Evolutionary conservation across 495 filamentous ascomycete species (phyloP), one percentile per base, ranked within the genome.

Genomic region (Penicillium cinerascens): DNA sequence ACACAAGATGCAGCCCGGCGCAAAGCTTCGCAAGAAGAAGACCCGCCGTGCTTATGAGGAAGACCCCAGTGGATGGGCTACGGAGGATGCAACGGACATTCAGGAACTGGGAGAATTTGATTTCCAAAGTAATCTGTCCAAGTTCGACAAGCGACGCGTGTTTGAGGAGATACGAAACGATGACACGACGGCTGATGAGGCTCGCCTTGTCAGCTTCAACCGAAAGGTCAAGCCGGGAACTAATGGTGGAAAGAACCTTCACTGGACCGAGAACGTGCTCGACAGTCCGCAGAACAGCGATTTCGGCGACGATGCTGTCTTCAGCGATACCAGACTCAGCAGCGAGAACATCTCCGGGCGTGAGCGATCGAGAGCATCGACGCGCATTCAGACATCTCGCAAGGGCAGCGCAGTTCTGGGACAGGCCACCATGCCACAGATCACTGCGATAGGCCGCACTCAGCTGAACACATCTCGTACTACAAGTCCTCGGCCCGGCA

Each of bases 81-180:
- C 92, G 0, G 93, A 95, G 65, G 92, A 97, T 68, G 91, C 91
- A 21, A 95, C 91, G 2, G 93, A 98, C 68, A 91, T 96, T n/a
- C 92, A 96, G 69, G 92, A 92, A 61, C 78, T 89, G 71, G 88
- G 87, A 1, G 92, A 97, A 53, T 97, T 97, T 55, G 92, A 97
- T 70, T 97, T 97, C 58, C 81, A 86, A 56, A 85, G 82, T 20
- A 89, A 89, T 55, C 75, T 96, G 11, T 89, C 88, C 16, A 93
- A 93, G 58, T 98, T 98, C 56, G 92, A 98, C 68, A 98, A 98
- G 74, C 80, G 85, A 18, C 80, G 81, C 7, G 80, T 97, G 9
- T 97, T 97, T 64, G 87, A 88, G 46, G 82, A 96, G 64, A 89
- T 97, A 60, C 78, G 89, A 41, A 83, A 90, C 56, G 88, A 93